Conservation (phyloP, 129 eudicot species). For the Artemisia annua region DNA sequence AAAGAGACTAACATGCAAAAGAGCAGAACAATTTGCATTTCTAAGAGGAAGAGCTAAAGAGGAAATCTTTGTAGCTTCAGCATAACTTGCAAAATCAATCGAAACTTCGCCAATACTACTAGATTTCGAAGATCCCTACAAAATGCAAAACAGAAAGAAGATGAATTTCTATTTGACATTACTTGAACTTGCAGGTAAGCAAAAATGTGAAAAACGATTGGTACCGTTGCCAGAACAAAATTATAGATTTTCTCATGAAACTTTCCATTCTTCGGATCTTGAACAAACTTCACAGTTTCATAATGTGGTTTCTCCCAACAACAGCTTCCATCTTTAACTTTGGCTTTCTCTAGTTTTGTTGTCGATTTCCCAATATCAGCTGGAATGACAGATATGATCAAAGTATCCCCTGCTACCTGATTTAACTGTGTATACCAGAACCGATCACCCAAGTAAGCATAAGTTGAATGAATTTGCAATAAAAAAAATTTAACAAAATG, state of each 20-base stretch:
- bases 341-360: slow-evolving; percentile 61
- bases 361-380: slow-evolving; percentile 86
- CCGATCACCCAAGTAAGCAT: slow-evolving; percentile 15
- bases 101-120: slow-evolving; percentile 88
- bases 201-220: slow-evolving; percentile 18
- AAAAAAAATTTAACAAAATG: background rate
- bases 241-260: slow-evolving; percentile 70
- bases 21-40: slow-evolving; percentile 53
- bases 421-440: slow-evolving; percentile 48
- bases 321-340: slow-evolving; percentile 75
- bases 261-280: slow-evolving; percentile 73
- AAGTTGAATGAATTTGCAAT: background rate
- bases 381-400: slow-evolving; percentile 80
- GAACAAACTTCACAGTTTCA: slow-evolving; percentile 71
- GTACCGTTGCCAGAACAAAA: slow-evolving; percentile 72
- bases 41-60: slow-evolving; percentile 73
- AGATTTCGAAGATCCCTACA: slow-evolving; percentile 81
- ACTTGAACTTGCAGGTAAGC: slow-evolving; percentile 12
- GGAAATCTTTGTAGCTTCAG: slow-evolving; percentile 57
- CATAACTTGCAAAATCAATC: slow-evolving; percentile 72
- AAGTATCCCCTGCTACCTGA: slow-evolving; percentile 57
- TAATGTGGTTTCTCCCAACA: slow-evolving; percentile 81
- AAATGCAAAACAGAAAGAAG: background rate
- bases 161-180: slow-evolving; percentile 4
- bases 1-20: slow-evolving; percentile 73